Evolutionary conservation across 495 filamentous ascomycete species (phyloP).

Genomic region (Xylaria castorea): DNA sequence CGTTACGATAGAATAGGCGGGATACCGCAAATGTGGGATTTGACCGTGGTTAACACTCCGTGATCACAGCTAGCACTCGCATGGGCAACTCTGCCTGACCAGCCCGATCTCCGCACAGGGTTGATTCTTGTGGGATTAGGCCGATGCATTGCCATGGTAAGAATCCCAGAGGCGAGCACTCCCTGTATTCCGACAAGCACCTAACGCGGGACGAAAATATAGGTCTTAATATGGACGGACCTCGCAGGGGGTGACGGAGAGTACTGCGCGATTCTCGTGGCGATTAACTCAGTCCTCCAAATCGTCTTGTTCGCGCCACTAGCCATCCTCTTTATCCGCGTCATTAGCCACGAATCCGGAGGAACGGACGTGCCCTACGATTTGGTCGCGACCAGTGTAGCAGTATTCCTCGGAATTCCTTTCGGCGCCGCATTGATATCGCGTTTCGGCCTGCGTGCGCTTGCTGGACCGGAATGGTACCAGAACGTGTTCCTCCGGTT

Average conservation of each 20-base stretch:
- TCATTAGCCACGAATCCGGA: slow-evolving; percentile 61
- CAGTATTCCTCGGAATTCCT: slow-evolving; percentile 85
- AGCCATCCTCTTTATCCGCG: slow-evolving; percentile 75
- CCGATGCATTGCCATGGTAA: slow-evolving; percentile 84
- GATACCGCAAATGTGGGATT: too few species aligned
- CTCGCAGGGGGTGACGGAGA: slow-evolving; percentile 79
- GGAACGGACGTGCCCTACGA: slow-evolving; percentile 66
- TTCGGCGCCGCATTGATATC: slow-evolving; percentile 80
- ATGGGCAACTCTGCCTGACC: slow-evolving; percentile 84
- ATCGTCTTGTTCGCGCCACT: slow-evolving; percentile 87
- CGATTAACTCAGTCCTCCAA: slow-evolving; percentile 85
- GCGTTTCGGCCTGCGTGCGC: slow-evolving; percentile 64
- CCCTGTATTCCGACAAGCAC: neutral
- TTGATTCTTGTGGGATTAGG: slow-evolving; percentile 81
- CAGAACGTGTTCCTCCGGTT: slow-evolving; percentile 72
- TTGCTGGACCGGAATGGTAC: slow-evolving; percentile 66
- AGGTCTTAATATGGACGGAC: slow-evolving; percentile 81
- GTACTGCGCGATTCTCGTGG: slow-evolving; percentile 91
- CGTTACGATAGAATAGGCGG: neutral
- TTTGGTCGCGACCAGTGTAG: slow-evolving; percentile 79
- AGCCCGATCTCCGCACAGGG: slow-evolving; percentile 69
- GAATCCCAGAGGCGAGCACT: slow-evolving; percentile 20
- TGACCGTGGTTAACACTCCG: neutral
- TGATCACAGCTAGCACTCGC: slow-evolving; percentile 66
- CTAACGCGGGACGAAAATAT: slow-evolving; percentile 7